A percentile compares a stretch with the other conserved stretches of the same genome.
Conservation (phyloP, 2,329 filamentous ascomycete genomes). For the Herpotrichia juniperi region DNA sequence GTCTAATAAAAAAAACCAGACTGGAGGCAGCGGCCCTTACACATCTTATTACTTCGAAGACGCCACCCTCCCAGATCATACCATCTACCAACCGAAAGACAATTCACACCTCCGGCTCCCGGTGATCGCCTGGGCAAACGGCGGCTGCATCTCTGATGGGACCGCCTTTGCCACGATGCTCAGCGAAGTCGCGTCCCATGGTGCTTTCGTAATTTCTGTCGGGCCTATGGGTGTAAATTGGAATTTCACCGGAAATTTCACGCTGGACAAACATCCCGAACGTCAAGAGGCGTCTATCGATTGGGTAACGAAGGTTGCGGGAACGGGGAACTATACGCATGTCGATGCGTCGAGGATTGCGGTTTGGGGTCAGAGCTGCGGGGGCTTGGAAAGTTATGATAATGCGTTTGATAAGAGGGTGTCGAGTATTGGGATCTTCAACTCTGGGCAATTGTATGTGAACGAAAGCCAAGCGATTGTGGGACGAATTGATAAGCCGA, state of each 20-base stretch:
- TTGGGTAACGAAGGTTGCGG: slow-evolving; percentile 18
- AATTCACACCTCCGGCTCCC: slow-evolving; percentile 17
- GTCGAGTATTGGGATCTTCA: slow-evolving; percentile 19
- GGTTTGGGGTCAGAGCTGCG: slow-evolving; percentile 21
- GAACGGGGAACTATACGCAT: slow-evolving; percentile 22
- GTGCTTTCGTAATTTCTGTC: slow-evolving; percentile 24
- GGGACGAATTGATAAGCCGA: slow-evolving; percentile 14
- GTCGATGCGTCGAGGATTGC: slow-evolving; percentile 24
- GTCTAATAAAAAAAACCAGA: not conserved
- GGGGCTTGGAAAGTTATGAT: slow-evolving; percentile 22
- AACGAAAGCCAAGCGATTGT: slow-evolving; percentile 13
- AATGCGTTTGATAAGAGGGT: slow-evolving; percentile 20
- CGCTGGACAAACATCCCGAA: slow-evolving; percentile 8
- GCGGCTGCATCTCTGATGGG: slow-evolving; percentile 25
- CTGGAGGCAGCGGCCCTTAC: not conserved
- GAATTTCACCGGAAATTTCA: not conserved
- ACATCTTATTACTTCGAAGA: slow-evolving; percentile 6
- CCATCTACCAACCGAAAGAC: slow-evolving; percentile 20
- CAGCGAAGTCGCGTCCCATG: slow-evolving; percentile 24
- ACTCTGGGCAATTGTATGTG: slow-evolving; percentile 16
- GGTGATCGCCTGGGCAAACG: slow-evolving; percentile 32
- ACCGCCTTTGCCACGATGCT: slow-evolving; percentile 18
- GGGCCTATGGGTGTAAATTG: slow-evolving; percentile 12
- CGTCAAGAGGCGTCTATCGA: slow-evolving; percentile 20
- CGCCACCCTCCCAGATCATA: slow-evolving; percentile 15